A percentile compares a stretch with the other conserved stretches of the same genome.
Conservation (phyloP, 192 early-diverging fungal species). For the Mortierella antarctica region DNA sequence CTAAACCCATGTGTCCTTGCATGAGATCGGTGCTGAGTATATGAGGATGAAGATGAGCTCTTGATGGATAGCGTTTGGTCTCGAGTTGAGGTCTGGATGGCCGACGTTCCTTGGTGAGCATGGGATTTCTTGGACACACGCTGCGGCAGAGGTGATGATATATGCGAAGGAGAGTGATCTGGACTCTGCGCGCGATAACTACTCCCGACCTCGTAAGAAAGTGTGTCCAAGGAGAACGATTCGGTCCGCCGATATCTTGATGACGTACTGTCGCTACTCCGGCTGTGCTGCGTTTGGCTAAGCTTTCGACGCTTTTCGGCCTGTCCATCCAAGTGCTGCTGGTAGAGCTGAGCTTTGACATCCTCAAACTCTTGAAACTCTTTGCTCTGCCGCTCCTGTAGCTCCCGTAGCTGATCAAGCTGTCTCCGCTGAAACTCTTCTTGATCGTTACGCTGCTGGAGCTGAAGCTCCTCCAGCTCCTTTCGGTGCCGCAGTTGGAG, state of each 20-base stretch:
- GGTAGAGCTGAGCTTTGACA: slow-evolving; percentile 11
- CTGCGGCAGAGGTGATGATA: slow-evolving; percentile 1
- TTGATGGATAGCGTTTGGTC: not conserved
- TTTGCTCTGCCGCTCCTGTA: slow-evolving; percentile 31
- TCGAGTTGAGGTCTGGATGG: not conserved
- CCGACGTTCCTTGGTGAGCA: not conserved
- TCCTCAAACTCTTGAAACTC: slow-evolving; percentile 35
- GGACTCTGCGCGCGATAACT: slow-evolving; percentile 15
- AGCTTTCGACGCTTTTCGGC: slow-evolving; percentile 25
- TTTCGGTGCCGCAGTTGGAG: slow-evolving; percentile 34
- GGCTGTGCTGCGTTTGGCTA: slow-evolving; percentile 13
- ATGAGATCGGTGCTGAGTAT: not conserved
- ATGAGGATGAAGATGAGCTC: not conserved
- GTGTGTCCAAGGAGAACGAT: not conserved
- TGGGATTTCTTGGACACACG: not conserved
- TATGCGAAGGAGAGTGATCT: slow-evolving; percentile 1
- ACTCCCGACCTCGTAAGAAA: slow-evolving; percentile 36
- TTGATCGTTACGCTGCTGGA: slow-evolving; percentile 41
- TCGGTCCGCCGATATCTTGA: not conserved
- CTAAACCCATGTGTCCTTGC: not conserved
- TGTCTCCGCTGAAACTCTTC: slow-evolving; percentile 49
- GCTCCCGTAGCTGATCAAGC: slow-evolving; percentile 44
- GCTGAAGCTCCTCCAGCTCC: slow-evolving; percentile 41
- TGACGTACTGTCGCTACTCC: not conserved
- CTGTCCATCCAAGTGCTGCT: slow-evolving; percentile 14